Evolutionary conservation across 169 alveolate species (phyloP).

Genomic region (Perkinsus olseni): DNA sequence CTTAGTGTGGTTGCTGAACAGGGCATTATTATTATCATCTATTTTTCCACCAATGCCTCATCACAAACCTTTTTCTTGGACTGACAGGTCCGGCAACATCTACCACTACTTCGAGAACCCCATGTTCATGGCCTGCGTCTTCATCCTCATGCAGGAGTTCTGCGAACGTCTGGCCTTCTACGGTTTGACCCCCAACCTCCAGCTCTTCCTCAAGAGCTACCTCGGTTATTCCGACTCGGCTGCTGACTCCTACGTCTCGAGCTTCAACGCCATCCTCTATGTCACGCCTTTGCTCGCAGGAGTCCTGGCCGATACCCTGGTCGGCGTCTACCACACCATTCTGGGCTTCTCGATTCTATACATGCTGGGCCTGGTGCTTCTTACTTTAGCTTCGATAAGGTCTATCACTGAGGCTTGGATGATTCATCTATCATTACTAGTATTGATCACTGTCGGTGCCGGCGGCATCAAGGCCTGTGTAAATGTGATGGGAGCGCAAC

Average conservation of each 20-base stretch:
- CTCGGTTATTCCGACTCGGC: background rate
- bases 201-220: background rate
- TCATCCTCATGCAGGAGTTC: background rate
- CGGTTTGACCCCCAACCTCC: background rate
- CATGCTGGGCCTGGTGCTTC: background rate
- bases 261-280: background rate
- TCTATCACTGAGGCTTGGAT: background rate
- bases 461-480: background rate
- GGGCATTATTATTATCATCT: background rate
- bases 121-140: background rate
- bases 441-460: background rate
- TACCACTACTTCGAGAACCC: background rate
- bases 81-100: background rate
- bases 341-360: background rate
- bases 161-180: background rate
- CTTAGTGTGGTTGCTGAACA: background rate
- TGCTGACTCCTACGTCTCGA: background rate
- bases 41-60: background rate
- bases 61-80: background rate
- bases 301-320: background rate
- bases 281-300: background rate
- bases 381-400: background rate
- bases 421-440: background rate
- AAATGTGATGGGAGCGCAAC: background rate
- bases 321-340: background rate